These are phyloP conservation scores for Cystofilobasidium capitatum DNA, from an alignment of 768 basidiomycete species.

Conservation along the genomic window DNA sequence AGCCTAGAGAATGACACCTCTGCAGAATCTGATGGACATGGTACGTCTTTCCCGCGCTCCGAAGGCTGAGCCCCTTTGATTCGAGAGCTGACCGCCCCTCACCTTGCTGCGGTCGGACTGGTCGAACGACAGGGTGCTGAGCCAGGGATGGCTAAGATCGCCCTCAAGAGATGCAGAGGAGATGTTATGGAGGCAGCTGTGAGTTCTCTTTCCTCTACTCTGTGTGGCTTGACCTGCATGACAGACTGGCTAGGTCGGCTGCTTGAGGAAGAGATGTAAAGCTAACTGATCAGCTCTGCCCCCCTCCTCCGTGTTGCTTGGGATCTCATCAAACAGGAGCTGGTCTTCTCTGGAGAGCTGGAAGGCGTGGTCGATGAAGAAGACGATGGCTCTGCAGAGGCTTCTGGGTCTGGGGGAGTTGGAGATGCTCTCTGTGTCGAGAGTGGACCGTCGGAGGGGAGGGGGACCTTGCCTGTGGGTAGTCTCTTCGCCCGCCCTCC, in stretches of 20 bases:
- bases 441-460: not conserved
- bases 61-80: too few relatives aligned
- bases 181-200: constrained; percentile 92
- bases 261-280: too few relatives aligned
- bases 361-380: constrained; percentile 50
- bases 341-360: constrained; percentile 53
- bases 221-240: too few relatives aligned
- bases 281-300: too few relatives aligned
- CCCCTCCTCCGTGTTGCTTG: too few relatives aligned
- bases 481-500: not conserved
- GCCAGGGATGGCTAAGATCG: constrained; percentile 66
- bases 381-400: not conserved
- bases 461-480: not conserved
- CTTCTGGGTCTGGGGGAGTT: too few relatives aligned
- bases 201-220: constrained; percentile 47
- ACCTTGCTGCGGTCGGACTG: constrained; percentile 14
- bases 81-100: not conserved
- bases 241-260: not conserved
- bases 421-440: not conserved
- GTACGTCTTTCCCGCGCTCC: constrained; percentile 33
- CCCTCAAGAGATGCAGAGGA: constrained; percentile 59
- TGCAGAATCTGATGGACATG: constrained; percentile 59
- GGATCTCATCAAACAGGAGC: constrained; percentile 33
- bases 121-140: constrained; percentile 61
- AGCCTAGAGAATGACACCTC: constrained; percentile 14